Evolutionary conservation across 768 basidiomycete species (phyloP).

Genomic region (Agrocybe pediades): DNA sequence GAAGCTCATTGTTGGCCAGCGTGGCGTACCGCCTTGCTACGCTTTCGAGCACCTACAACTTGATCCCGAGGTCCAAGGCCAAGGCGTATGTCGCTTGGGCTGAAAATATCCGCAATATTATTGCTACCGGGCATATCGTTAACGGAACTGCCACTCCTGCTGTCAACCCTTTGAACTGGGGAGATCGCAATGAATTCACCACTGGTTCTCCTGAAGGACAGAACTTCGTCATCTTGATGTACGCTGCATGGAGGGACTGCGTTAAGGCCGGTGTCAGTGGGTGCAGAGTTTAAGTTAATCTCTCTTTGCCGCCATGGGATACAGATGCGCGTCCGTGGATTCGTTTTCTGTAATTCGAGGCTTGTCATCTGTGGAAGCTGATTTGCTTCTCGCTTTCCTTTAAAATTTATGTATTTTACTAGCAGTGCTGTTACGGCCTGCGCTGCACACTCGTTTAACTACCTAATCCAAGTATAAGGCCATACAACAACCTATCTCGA

Average conservation of each 20-base stretch:
- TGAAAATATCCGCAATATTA: slow-evolving; percentile 25
- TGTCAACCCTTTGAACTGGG: slow-evolving; percentile 38
- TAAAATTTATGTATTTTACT: no score
- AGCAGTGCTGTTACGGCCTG: no score
- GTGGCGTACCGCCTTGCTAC: slow-evolving; percentile 36
- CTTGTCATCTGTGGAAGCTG: no score
- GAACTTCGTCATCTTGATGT: slow-evolving; percentile 38
- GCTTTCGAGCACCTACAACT: slow-evolving; percentile 7
- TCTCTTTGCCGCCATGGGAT: no score
- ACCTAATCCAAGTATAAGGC: no score
- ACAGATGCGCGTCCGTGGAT: no score
- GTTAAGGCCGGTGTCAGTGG: slow-evolving; percentile 20
- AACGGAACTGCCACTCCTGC: slow-evolving; percentile 35
- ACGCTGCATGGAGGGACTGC: slow-evolving; percentile 42
- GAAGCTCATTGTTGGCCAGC: slow-evolving; percentile 34
- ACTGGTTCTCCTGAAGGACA: slow-evolving; percentile 41
- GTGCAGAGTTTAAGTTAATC: no score
- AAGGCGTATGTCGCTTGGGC: slow-evolving; percentile 26
- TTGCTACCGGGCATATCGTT: slow-evolving; percentile 28
- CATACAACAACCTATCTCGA: no score
- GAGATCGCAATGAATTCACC: slow-evolving; percentile 30
- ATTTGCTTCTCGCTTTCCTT: no score
- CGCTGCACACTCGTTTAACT: no score
- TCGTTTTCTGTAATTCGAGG: no score
- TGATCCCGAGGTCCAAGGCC: slow-evolving; percentile 1